Percentiles rank a stretch among this genome's conserved stretches.
These are phyloP conservation scores for Jamesozyma spencerorum DNA, from an alignment of 805 yeast species.

Conservation along the genomic window DNA sequence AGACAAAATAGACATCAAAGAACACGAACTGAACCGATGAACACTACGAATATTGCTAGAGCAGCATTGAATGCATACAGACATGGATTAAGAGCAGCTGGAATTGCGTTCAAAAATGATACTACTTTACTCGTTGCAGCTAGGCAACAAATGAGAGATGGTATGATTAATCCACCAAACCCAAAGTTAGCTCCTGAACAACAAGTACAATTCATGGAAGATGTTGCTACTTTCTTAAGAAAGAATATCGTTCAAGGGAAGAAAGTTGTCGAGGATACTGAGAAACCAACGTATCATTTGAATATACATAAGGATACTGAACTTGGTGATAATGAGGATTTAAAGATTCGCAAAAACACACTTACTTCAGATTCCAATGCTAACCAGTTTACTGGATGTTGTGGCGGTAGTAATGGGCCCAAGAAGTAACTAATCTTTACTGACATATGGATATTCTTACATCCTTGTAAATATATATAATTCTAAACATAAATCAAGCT, in stretches of 20 bases:
- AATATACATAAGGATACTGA: conserved; percentile 77
- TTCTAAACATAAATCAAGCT: too few relatives aligned
- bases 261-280: conserved; percentile 23
- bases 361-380: neutral
- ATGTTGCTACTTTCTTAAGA: conserved; percentile 59
- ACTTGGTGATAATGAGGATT: conserved; percentile 80
- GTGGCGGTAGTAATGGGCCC: conserved; percentile 1
- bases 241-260: conserved; percentile 83
- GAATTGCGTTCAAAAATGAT: conserved; percentile 44
- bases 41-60: neutral
- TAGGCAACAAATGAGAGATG: conserved; percentile 47
- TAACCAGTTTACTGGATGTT: conserved; percentile 1
- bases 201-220: conserved; percentile 50
- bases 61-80: conserved; percentile 42
- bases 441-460: too few relatives aligned
- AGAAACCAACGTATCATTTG: conserved; percentile 31
- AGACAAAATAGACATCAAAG: too few relatives aligned
- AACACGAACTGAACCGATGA: neutral
- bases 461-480: too few relatives aligned
- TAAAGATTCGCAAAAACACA: conserved; percentile 34
- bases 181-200: conserved; percentile 35
- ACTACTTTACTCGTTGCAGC: conserved; percentile 45
- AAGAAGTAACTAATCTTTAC: neutral
- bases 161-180: conserved; percentile 37
- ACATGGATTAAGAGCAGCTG: conserved; percentile 57